Evolutionary conservation across 106 monocot species (phyloP).

Genomic region (Triglochin maritima): DNA sequence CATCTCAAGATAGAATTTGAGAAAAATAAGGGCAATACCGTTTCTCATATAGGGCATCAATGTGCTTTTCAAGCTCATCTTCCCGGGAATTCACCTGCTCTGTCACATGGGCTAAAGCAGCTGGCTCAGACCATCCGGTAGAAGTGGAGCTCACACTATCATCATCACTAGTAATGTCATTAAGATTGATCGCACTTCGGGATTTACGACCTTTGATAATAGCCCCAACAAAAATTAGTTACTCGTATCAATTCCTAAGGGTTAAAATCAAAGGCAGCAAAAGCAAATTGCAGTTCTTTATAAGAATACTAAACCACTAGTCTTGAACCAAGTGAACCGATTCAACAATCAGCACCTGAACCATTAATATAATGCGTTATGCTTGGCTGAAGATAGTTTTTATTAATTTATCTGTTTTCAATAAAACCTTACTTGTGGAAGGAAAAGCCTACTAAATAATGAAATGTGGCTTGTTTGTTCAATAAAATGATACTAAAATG

Average conservation of each 20-base stretch:
- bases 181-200: constrained; percentile 9
- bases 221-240: no score
- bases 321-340: no score
- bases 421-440: no score
- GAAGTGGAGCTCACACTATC: constrained; percentile 56
- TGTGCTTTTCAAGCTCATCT: constrained; percentile 37
- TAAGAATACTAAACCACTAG: no score
- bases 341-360: no score
- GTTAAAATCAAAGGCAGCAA: not conserved
- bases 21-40: constrained; percentile 25
- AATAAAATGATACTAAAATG: no score
- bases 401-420: no score
- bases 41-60: constrained; percentile 75
- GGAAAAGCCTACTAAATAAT: no score
- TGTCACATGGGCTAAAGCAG: constrained; percentile 18
- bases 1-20: not conserved
- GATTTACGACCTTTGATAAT: constrained; percentile 23
- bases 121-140: constrained; percentile 49
- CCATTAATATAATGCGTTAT: no score
- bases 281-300: not conserved
- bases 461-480: no score
- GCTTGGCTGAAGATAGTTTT: no score
- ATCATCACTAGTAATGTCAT: constrained; percentile 51
- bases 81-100: constrained; percentile 47
- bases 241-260: no score